Conservation (phyloP, 2,329 filamentous ascomycete genomes). For the Trichoderma endophyticum region DNA sequence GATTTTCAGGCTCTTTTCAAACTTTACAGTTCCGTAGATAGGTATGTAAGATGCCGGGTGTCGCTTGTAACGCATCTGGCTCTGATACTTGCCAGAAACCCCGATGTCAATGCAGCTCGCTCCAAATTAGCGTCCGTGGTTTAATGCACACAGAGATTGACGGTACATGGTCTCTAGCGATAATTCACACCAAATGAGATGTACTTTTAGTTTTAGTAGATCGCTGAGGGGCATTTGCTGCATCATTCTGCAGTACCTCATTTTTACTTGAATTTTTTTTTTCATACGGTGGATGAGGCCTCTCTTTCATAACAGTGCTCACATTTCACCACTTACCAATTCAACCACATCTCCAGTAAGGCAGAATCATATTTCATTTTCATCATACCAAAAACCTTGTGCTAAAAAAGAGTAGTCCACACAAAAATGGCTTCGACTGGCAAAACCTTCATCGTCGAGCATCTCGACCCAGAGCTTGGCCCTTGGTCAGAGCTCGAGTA, state of each 20-base stretch:
- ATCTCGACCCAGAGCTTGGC: constrained; percentile 91
- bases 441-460: constrained; percentile 91
- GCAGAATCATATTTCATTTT: neutral
- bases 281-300: neutral
- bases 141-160: neutral
- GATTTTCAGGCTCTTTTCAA: neutral
- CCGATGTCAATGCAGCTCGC: neutral
- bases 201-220: neutral
- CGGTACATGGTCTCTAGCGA: neutral
- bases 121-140: neutral
- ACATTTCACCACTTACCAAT: neutral
- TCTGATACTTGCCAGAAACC: neutral
- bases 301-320: neutral
- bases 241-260: neutral
- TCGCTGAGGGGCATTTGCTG: neutral
- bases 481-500: constrained; percentile 95
- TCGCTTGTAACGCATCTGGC: neutral
- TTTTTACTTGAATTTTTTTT: constrained; percentile 10
- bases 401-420: neutral
- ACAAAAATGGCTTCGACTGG: constrained; percentile 37
- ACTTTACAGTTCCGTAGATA: neutral
- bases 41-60: neutral
- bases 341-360: neutral
- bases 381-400: neutral
- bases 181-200: neutral